Conservation (phyloP, 169 alveolate genomes). For the Cryptosporidium sp. region DNA sequence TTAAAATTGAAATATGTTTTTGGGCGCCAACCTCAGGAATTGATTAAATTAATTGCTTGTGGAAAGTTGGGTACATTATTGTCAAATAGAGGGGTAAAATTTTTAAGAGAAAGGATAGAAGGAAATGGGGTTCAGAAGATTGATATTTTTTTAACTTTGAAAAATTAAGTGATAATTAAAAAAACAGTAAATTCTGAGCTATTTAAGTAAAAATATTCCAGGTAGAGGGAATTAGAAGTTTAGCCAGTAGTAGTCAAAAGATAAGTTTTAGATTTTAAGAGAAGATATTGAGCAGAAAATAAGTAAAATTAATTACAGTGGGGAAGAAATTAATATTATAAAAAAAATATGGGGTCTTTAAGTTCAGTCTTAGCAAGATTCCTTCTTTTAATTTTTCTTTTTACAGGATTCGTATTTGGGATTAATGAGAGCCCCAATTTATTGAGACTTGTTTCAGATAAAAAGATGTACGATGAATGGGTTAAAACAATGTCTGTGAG, state of each 20-base stretch:
- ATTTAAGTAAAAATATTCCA: no score
- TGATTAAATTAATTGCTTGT: neutral
- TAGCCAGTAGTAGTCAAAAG: no score
- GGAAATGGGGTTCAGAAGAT: neutral
- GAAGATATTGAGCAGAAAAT: neutral
- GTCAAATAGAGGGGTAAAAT: neutral
- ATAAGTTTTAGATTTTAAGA: neutral
- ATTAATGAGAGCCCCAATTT: neutral
- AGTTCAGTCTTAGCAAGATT: neutral
- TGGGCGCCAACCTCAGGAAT: neutral
- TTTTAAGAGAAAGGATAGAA: no score
- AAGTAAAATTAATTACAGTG: neutral
- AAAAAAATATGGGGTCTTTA: neutral
- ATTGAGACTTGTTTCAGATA: constrained; percentile 24
- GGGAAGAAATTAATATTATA: neutral
- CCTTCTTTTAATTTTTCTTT: neutral
- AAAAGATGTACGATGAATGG: constrained; percentile 62
- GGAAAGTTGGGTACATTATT: neutral
- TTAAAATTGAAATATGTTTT: neutral
- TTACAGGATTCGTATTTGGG: neutral
- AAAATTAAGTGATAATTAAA: no score
- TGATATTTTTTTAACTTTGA: neutral
- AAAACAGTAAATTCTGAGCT: neutral
- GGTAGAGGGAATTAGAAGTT: neutral
- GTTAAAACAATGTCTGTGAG: constrained; percentile 28